A percentile compares a stretch with the other conserved stretches of the same genome.
These are phyloP conservation scores for Raffaelea deltoideospora DNA, from an alignment of 2,329 filamentous ascomycete genomes.

Conservation along the genomic window DNA sequence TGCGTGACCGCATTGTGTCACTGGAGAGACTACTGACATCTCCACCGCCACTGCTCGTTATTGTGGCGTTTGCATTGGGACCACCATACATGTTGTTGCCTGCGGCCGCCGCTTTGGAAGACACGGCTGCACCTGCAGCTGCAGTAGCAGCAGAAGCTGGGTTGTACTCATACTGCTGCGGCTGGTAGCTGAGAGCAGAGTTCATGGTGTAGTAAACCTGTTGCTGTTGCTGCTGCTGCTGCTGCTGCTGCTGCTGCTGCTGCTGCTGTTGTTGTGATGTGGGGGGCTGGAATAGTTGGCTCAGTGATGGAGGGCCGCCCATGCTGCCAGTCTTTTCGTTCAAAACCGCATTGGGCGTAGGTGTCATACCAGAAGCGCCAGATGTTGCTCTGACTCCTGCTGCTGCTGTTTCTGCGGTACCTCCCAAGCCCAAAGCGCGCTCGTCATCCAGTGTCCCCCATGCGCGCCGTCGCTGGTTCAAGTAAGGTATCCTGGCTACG, in stretches of 20 bases:
- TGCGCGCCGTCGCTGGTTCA: constrained; percentile 11
- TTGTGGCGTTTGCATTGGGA: not conserved
- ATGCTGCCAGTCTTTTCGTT: not conserved
- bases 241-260: constrained; percentile 1
- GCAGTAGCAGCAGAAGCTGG: not conserved
- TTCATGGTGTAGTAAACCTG: no score
- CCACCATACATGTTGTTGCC: not conserved
- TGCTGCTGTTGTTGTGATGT: no score
- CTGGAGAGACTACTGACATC: not conserved
- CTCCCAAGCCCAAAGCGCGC: no score
- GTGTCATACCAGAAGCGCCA: no score
- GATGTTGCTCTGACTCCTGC: no score
- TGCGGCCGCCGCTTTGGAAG: no score
- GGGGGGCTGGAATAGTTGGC: no score
- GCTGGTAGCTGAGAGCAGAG: no score
- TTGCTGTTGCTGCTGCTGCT: not conserved
- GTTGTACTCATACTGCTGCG: not conserved
- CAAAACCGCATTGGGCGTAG: no score
- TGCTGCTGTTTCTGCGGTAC: no score
- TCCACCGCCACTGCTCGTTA: not conserved
- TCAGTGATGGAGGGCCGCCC: no score
- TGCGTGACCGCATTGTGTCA: constrained; percentile 18
- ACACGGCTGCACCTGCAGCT: no score
- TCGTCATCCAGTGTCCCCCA: constrained; percentile 18
- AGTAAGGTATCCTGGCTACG: constrained; percentile 19